Base-by-base conservation (phyloP, 176 grass and related monocot genomes). In the Zoysia pacifica region DNA sequence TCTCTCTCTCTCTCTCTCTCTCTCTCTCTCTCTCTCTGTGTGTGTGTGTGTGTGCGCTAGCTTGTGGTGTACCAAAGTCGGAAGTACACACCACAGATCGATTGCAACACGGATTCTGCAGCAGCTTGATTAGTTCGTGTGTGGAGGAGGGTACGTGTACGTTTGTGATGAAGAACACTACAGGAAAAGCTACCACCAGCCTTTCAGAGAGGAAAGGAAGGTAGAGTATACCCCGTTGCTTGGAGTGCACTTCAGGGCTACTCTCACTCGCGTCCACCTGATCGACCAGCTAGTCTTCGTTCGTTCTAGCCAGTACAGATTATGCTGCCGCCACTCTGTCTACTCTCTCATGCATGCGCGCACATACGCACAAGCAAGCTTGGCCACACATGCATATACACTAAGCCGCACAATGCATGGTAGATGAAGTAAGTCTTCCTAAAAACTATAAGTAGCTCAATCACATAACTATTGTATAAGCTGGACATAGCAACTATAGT, bases 161-260 rank as follows among this genome's bases (percentile, higher is more conserved):
- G 48, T 76, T 61, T 65, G 46, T 49, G 62, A 48, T 63, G 3
- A 62, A 38, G 51, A 15, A 18, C 28, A 41, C 15, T 39, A 6
- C 49, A 63, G 40, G 52, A 55, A 55, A 55, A 55, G 52, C 14
- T 55, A 55, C 52, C 4, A 14, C 81, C 37, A 45, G 2, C 53
- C 51, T 85, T 90, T 83, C 28, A 78, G 35, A 64, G 67, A 64
- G 87, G 86, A 64, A 78, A 64, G 87, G 86, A 89, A 78, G 84
- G 84, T 87, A 84, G 86, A 79, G 82, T 90, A 67, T 81, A 64
- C 75, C 62, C 56, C 70, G 65, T 88, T 88, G 69, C 94, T 97
- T 97, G 92, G 91, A 97, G 94, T 97, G 91, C 91, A 97, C 94
- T 65, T 65, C 62, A 65, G 78, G 64, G 72, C 53, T 89, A 46